Base-by-base conservation (phyloP, 805 yeast genomes). In the Ogataea trehaloabstinens region DNA sequence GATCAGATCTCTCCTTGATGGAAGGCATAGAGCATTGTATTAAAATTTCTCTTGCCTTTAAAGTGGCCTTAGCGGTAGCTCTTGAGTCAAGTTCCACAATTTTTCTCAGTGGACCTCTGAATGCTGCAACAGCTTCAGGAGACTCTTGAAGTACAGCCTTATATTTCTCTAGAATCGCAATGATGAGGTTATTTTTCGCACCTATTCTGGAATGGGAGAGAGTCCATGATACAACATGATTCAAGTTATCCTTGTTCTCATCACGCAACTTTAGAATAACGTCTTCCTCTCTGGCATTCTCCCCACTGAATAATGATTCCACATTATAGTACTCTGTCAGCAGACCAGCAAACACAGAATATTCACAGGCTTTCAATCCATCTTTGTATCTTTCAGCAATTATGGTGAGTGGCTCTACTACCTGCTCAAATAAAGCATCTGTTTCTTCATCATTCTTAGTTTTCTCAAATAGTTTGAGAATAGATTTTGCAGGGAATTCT, bases 21-120 rank as follows among this genome's bases (percentile, higher is more conserved):
- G 98, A 89, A 27, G 99, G 99, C 67, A 93, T 74, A 21, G 98
- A 88, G 63, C 97, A 93, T 72, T 90, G 96, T 56, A 93, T 93
- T 56, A 93, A 76, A 44, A 95, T 85, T 68, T 95, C 99, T 61
- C 98, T 81, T 2, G 98, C 97, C 65, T 87, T 89, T 58, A 93
- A 72, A 19, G 96, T 87, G 35, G 91, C 97, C 71, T 90, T 91
- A 20, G 96, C 91, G 25, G 96, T 80, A 6, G 87, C 78, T 60
- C 96, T 83, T 19, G 93, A 77, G 54, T 91, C 98, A 48, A 93
- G 74, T 61, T 86, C 93, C 38, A 90, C 95, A 52, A 95, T 72
- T 40, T 77, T 71, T 65, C 81, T 83, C 69, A 93, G 76, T 2
- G 86, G 75, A 11, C 74, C 78, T 50, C 86, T 80, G 59, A 93